phyloP scores from a whole-genome alignment of 306 rosid species.

The Acacia confusa region DNA sequence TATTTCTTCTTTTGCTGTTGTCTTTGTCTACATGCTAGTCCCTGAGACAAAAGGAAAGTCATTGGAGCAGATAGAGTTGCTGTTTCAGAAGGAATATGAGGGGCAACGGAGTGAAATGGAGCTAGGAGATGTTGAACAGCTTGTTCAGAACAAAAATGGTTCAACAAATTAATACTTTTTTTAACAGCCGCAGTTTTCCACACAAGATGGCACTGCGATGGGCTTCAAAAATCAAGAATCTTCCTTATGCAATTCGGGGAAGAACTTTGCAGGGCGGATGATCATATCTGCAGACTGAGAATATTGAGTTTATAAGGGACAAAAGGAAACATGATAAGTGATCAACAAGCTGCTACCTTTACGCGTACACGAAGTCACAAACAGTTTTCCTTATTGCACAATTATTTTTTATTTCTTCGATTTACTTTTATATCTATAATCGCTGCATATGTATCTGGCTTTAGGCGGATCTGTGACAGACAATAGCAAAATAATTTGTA shows the following conservation, averaged over 20 bases:
- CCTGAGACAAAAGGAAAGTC: slow-evolving; percentile 97
- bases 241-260: slow-evolving; percentile 15
- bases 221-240: slow-evolving; percentile 28
- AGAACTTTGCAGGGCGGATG: slow-evolving; percentile 33
- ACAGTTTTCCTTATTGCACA: slow-evolving; percentile 20
- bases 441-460: slow-evolving; percentile 35
- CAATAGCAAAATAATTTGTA: slow-evolving; percentile 13
- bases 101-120: slow-evolving; percentile 54
- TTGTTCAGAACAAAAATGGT: slow-evolving; percentile 64
- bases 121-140: slow-evolving; percentile 84
- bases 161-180: slow-evolving; percentile 32
- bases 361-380: slow-evolving; percentile 9
- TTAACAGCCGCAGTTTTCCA: not conserved
- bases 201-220: slow-evolving; percentile 21
- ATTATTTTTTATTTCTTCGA: slow-evolving; percentile 12
- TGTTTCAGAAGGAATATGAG: slow-evolving; percentile 66
- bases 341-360: slow-evolving; percentile 11
- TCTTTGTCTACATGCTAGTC: slow-evolving; percentile 57
- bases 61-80: slow-evolving; percentile 79
- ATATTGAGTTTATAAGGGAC: slow-evolving; percentile 11
- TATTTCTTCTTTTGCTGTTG: slow-evolving; percentile 64
- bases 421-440: slow-evolving; percentile 24
- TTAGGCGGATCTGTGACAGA: slow-evolving; percentile 24
- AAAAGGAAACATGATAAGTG: slow-evolving; percentile 15
- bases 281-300: slow-evolving; percentile 21